Evolutionary conservation across 257 asterid genomes (phyloP).

Genomic region (Fraxinus quadrangulata): DNA sequence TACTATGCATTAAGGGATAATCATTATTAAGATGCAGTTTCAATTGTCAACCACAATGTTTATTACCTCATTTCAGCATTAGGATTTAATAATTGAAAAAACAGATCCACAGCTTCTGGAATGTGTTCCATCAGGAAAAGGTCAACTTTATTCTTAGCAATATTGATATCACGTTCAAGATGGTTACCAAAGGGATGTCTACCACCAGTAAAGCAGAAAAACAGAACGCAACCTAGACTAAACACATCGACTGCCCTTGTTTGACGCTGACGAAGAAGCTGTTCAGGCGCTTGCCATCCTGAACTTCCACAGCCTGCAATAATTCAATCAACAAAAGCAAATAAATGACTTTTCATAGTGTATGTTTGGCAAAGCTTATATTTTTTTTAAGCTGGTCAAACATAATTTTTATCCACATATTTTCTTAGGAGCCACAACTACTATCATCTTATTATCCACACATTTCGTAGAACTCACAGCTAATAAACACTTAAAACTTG

Average conservation of each 20-base stretch:
- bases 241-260: slow-evolving; percentile 90
- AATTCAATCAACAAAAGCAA: slow-evolving; percentile 12
- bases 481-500: too few relatives aligned
- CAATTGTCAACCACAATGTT: slow-evolving; percentile 14
- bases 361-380: too few relatives aligned
- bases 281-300: slow-evolving; percentile 99
- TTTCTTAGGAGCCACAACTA: too few relatives aligned
- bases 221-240: slow-evolving; percentile 83
- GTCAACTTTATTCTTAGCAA: slow-evolving; percentile 60
- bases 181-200: slow-evolving; percentile 85
- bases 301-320: slow-evolving; percentile 86
- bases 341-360: background rate
- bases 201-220: slow-evolving; percentile 86
- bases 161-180: slow-evolving; percentile 87
- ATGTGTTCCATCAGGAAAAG: slow-evolving; percentile 77
- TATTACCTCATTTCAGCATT: slow-evolving; percentile 69
- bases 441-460: too few relatives aligned
- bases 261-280: slow-evolving; percentile 90
- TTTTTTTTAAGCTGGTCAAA: too few relatives aligned
- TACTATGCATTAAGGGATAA: background rate
- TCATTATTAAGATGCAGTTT: background rate
- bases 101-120: slow-evolving; percentile 86
- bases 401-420: too few relatives aligned
- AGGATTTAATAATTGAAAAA: slow-evolving; percentile 64
- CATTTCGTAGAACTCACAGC: too few relatives aligned